Base-by-base conservation (phyloP, 495 filamentous ascomycete species). In the Neurospora hispaniola region DNA sequence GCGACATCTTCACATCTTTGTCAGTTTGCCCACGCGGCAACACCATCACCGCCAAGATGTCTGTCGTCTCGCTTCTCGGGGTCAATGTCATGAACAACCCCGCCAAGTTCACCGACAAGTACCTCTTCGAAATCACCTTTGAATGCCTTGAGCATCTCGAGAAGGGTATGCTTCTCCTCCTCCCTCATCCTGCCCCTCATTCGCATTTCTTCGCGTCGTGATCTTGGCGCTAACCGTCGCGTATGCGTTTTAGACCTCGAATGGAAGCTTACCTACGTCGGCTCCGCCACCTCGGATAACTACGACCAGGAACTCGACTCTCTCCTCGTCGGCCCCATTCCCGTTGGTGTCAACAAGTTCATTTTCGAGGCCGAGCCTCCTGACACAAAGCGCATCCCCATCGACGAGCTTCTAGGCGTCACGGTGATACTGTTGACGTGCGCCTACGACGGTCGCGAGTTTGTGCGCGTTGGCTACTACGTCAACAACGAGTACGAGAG, bases 191-290 rank as follows among this genome's bases (percentile, higher is more conserved):
- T 48, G 54, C 44, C 38, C 42, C 71, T n/a, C 43, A 0, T 46
- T 48, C 27, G 2, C 10, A 31, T 4, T 20, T 20, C 27, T 69
- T 27, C 14, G 20, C 16, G 5, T 16, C 16, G 12, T 38, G 14
- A 23, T 68, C 9, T 69, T 14, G 23, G 12, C 38, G 54, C 69
- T 68, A 66, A 78, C 74, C 9, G 40, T 41, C 40, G 40, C 35
- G 35, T 20, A 42, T 42, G 12, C 20, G 70, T 42, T 18, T 0
- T 75, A 97, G 96, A 99, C 85, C 89, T 99, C 75, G 96, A 99
- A 85, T 99, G 96, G 95, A 98, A 98, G 82, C 86, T 99, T 77
- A 98, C 94, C 80, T 99, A 99, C 79, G 96, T 99, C 79, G 96
- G 96, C 76, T 99, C 96, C 76, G 96, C 96, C 54, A 97, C 94